Conservation (phyloP, 2,329 filamentous ascomycete species). For the Bipolaris bicolor region DNA sequence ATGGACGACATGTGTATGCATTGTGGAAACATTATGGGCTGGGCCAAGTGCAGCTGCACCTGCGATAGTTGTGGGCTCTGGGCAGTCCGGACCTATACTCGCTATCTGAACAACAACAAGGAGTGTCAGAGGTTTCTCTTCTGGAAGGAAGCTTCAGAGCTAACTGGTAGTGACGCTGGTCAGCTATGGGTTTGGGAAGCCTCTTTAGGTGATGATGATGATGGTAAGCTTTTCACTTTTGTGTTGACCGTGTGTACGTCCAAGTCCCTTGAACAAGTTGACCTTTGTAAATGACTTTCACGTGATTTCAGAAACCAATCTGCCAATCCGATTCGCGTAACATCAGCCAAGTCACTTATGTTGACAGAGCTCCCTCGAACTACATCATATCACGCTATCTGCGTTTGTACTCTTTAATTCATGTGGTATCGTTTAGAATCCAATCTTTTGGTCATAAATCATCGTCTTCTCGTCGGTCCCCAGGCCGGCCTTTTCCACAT, state of each 20-base stretch:
- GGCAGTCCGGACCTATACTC: constrained; percentile 38
- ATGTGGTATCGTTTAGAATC: constrained; percentile 12
- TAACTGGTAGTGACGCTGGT: not conserved
- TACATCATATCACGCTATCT: not conserved
- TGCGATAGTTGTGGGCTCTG: constrained; percentile 42
- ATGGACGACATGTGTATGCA: constrained; percentile 44
- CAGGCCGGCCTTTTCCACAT: constrained; percentile 26
- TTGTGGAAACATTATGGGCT: constrained; percentile 38
- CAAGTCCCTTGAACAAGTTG: not conserved
- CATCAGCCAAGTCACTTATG: not conserved
- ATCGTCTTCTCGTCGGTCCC: not conserved
- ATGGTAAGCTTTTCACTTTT: constrained; percentile 18
- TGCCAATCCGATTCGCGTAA: constrained; percentile 28
- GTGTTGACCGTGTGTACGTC: not conserved
- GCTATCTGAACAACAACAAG: constrained; percentile 38
- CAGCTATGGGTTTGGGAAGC: constrained; percentile 36
- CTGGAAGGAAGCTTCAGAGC: constrained; percentile 22
- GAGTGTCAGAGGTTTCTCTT: constrained; percentile 35
- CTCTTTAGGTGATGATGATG: constrained; percentile 15
- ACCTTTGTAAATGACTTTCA: constrained; percentile 7
- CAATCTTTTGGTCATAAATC: constrained; percentile 14
- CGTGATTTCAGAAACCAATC: constrained; percentile 16
- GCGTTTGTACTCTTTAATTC: constrained; percentile 13
- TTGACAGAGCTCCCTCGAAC: not conserved
- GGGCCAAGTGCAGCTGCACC: constrained; percentile 33